Evolutionary conservation across 2,329 filamentous ascomycete species (phyloP), one percentile per base, ranked within the genome.

Genomic region (Botryosphaeria dothidea): DNA sequence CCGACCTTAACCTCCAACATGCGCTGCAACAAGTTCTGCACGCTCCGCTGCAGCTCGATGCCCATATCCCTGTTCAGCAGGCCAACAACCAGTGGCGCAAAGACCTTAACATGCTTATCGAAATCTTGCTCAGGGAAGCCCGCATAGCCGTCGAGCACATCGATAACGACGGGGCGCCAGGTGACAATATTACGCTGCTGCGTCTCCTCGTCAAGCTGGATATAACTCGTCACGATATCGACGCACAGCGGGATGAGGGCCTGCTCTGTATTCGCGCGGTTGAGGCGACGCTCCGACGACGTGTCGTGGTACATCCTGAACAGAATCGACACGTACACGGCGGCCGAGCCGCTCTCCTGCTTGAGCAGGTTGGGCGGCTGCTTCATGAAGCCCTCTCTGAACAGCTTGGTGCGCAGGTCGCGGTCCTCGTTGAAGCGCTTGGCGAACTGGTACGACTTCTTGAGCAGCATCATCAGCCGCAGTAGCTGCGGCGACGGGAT

Each of bases 331-430:
- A 99, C 92, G 76, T 99, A 99, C 1, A 96, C 97, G 2, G 92
- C 92, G 0, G 95, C 95, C 64, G 90, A 92, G 45, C 95, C 94
- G 67, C 88, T 92, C 80, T 99, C 95, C 77, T 99, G 95, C 81
- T 99, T 99, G 31, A 99, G 85, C 13, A 99, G 84, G 73, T 99
- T 99, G 2, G 95, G 95, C 17, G 95, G 94, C 75, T 99, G 95
- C 80, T 96, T 97, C 95, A 99, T 99, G 84, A 99, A 99, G 0
- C 96, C 95, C 77, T 99, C 95, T 58, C 93, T 86, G 92, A 96
- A 99, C 19, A 99, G 84, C 19, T 92, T 88, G 85, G 96, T 96
- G 51, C 95, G 89, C 41, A 99, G 83, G 70, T 98, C 95, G 79
- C 97, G 96, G 80, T 99, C 93, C 68, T 93, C 92, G 77, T 99